Evolutionary conservation across 805 yeast species (phyloP).

Genomic region (Yamadazyma insecticola): DNA sequence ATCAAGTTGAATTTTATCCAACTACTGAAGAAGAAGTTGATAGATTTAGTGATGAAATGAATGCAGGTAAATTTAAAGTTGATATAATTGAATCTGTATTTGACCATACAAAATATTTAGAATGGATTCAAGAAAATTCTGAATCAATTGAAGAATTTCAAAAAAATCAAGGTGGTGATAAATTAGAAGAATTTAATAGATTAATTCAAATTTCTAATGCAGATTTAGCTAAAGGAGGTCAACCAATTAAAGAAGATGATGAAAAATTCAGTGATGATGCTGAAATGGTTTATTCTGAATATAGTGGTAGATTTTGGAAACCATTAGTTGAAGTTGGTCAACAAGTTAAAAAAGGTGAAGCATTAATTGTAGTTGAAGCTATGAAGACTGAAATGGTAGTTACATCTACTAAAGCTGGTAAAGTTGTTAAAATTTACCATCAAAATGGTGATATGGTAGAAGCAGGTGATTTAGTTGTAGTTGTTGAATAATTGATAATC

Average conservation of each 20-base stretch:
- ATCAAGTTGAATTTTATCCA: constrained; percentile 91
- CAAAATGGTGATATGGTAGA: constrained; percentile 94
- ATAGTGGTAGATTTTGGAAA: constrained; percentile 97
- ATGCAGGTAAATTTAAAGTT: constrained; percentile 75
- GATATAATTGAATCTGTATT: constrained; percentile 74
- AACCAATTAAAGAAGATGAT: constrained; percentile 39
- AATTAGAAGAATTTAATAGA: constrained; percentile 78
- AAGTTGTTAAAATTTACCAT: constrained; percentile 68
- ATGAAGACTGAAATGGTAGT: constrained; percentile 98
- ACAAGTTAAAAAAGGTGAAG: constrained; percentile 66
- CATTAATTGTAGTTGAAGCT: constrained; percentile 87
- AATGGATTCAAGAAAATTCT: constrained; percentile 72
- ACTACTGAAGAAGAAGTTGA: constrained; percentile 84
- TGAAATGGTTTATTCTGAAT: constrained; percentile 85
- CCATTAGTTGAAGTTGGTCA: constrained; percentile 79
- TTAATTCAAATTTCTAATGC: constrained; percentile 78
- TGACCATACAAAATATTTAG: constrained; percentile 72
- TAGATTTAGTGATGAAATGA: constrained; percentile 60
- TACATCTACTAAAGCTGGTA: constrained; percentile 64
- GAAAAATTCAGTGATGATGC: constrained; percentile 73
- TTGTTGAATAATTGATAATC: constrained; percentile 44
- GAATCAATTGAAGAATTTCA: constrained; percentile 69
- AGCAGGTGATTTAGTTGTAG: constrained; percentile 92
- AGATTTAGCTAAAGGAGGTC: constrained; percentile 57
- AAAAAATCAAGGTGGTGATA: constrained; percentile 69